Evolutionary conservation across 2,329 filamentous ascomycete genomes (phyloP), one percentile per base, ranked within the genome.

Genomic region (Phialophora tarda): DNA sequence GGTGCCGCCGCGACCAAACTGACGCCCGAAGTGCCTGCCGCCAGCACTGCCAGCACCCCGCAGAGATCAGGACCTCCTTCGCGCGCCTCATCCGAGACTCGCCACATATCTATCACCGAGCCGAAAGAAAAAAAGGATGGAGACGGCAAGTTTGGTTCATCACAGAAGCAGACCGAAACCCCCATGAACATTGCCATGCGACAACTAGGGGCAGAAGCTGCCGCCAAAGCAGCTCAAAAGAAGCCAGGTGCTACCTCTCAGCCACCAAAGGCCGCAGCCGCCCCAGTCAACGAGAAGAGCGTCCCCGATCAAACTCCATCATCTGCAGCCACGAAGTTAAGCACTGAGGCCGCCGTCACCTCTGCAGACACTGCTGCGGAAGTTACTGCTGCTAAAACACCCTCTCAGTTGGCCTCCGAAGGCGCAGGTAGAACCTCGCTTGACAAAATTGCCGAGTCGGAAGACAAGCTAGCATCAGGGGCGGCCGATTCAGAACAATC

Each of bases 21-120:
- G 30, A 48, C 68, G 51, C 63, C 68, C 7, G 34, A 63, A 44
- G 51, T 58, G 17, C 54, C 66, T 34, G 47, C 55, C 23, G 75
- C 74, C 57, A 79, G 77, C 10, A 69, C 66, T 44, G 63, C 71
- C 5, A 73, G 73, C 24, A 74, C 72, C 47, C 79, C 80, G 57
- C 78, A 79, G 64, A 80, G 80, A 56, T 78, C 79, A 63, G 76
- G 73, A 53, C 78, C 78, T 1, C 77, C 78, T 6, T 73, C 75
- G 4, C 68, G 73, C 17, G 72, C 73, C 30, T 71, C 74, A 2
- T 69, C 72, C 4, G 75, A 77, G 38, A 69, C 68, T 10, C 65
- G 63, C 48, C 66, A 72, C 56, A 72, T 68, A 61, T 64, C 68
- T 24, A 67, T 71, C 60, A 23, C 58, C 14, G 71, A 73, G 21